phyloP scores from a whole-genome alignment of 352 stramenopile genomes.

The Globisporangium rhizosaccharum region DNA sequence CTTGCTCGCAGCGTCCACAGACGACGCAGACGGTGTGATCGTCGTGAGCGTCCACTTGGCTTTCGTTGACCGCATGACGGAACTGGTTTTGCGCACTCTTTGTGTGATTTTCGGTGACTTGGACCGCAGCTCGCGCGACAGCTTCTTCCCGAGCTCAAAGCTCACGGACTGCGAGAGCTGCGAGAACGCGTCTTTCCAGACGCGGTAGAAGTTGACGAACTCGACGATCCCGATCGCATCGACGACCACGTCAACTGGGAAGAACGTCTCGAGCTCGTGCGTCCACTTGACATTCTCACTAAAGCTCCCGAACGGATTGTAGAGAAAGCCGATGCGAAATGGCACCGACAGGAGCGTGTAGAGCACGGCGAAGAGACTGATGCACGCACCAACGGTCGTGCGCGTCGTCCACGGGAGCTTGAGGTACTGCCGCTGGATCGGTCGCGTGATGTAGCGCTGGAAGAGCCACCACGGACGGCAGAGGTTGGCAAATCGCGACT shows the following conservation, averaged over 20 bases:
- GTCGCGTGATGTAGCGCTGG: constrained; percentile 17
- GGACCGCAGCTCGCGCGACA: constrained; percentile 25
- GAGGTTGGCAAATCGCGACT: background rate
- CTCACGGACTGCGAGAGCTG: constrained; percentile 32
- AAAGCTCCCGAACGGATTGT: constrained; percentile 34
- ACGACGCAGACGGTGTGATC: constrained; percentile 17
- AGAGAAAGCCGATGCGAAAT: constrained; percentile 65
- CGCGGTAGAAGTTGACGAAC: constrained; percentile 36
- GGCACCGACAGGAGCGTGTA: constrained; percentile 59
- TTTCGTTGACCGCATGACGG: constrained; percentile 15
- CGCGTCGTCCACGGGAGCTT: constrained; percentile 38
- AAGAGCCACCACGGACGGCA: constrained; percentile 5
- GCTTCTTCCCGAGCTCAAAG: constrained; percentile 46
- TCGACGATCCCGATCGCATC: constrained; percentile 41
- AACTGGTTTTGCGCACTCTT: constrained; percentile 20
- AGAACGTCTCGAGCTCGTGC: constrained; percentile 32
- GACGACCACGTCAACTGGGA: constrained; percentile 26
- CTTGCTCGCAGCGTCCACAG: constrained; percentile 14
- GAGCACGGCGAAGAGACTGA: constrained; percentile 23
- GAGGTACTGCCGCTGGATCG: constrained; percentile 26
- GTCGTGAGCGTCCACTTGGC: constrained; percentile 47
- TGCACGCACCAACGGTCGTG: constrained; percentile 23
- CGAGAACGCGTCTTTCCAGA: constrained; percentile 30
- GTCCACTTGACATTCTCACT: constrained; percentile 26
- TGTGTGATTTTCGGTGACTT: constrained; percentile 29